A percentile compares a stretch with the other conserved stretches of the same genome.
Evolutionary conservation across 2,329 filamentous ascomycete species (phyloP).

Genomic region (Colletotrichum shisoi): DNA sequence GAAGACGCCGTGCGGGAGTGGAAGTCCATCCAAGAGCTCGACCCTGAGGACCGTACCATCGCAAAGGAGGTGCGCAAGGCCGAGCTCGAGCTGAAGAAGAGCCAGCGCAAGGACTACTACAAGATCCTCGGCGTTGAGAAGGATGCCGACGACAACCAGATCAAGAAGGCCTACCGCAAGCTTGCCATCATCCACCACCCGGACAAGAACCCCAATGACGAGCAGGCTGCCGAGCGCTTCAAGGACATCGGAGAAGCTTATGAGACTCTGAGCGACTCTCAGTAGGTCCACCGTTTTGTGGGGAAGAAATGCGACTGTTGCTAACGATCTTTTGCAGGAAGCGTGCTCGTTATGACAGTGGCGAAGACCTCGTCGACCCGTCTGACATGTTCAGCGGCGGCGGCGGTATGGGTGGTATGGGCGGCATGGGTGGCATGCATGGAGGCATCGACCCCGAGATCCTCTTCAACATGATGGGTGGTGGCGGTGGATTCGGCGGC

Average conservation of each 20-base stretch:
- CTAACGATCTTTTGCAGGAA: slow-evolving; percentile 67
- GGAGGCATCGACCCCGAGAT: slow-evolving; percentile 78
- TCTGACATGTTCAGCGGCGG: slow-evolving; percentile 81
- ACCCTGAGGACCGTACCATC: slow-evolving; percentile 81
- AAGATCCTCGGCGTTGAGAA: slow-evolving; percentile 92
- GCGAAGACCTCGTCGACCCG: slow-evolving; percentile 88
- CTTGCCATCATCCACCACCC: slow-evolving; percentile 93
- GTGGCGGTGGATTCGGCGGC: slow-evolving; percentile 63
- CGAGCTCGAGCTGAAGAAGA: slow-evolving; percentile 97
- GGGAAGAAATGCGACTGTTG: slow-evolving; percentile 6
- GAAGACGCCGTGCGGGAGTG: slow-evolving; percentile 89
- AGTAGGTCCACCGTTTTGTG: slow-evolving; percentile 65
- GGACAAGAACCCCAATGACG: slow-evolving; percentile 94
- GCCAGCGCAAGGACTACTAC: slow-evolving; percentile 97
- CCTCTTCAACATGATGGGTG: slow-evolving; percentile 84
- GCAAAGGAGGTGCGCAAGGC: slow-evolving; percentile 86
- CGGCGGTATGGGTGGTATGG: slow-evolving; percentile 72
- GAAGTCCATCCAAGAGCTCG: slow-evolving; percentile 83
- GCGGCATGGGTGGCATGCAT: slow-evolving; percentile 70
- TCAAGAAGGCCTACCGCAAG: slow-evolving; percentile 97
- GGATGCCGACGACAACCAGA: slow-evolving; percentile 80
- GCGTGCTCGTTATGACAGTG: slow-evolving; percentile 87
- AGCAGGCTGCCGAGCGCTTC: slow-evolving; percentile 86
- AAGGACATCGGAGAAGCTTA: slow-evolving; percentile 98
- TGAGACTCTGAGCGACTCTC: slow-evolving; percentile 90